Conservation (phyloP, 495 filamentous ascomycete species). For the Hypoxylon fuscum region DNA sequence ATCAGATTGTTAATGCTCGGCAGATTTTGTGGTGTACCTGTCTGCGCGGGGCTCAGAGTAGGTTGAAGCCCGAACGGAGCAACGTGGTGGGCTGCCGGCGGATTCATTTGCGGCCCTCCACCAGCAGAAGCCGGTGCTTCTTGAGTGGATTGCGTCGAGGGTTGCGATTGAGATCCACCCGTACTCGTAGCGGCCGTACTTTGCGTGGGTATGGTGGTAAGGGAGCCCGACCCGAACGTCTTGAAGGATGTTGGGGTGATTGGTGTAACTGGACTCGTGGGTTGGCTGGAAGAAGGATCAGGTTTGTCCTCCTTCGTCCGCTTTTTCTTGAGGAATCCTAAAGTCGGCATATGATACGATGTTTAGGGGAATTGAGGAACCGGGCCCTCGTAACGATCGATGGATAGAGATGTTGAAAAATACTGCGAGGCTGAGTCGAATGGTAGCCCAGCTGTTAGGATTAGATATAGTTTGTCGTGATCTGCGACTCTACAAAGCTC, state of each 20-base stretch:
- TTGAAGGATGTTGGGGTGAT: slow-evolving; percentile 53
- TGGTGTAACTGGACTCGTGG: slow-evolving; percentile 68
- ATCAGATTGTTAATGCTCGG: slow-evolving; percentile 77
- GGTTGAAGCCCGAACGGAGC: slow-evolving; percentile 43
- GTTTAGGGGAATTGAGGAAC: slow-evolving; percentile 31
- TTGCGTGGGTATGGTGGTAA: slow-evolving; percentile 45
- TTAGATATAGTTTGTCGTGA: slow-evolving; percentile 2
- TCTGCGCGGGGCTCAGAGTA: slow-evolving; percentile 36
- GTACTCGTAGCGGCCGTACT: slow-evolving; percentile 48
- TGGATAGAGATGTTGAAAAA: slow-evolving; percentile 20
- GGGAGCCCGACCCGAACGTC: slow-evolving; percentile 56
- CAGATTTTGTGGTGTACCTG: slow-evolving; percentile 62
- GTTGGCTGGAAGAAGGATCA: slow-evolving; percentile 65
- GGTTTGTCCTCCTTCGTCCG: slow-evolving; percentile 81
- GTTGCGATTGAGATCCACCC: slow-evolving; percentile 36
- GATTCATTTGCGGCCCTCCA: slow-evolving; percentile 46
- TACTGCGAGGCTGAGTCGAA: slow-evolving; percentile 8
- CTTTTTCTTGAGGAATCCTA: slow-evolving; percentile 96
- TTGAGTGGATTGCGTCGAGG: slow-evolving; percentile 24
- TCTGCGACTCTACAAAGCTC: slow-evolving; percentile 7
- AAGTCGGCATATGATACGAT: slow-evolving; percentile 69
- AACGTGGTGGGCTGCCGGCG: slow-evolving; percentile 37
- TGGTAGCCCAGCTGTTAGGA: slow-evolving; percentile 6
- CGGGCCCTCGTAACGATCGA: slow-evolving; percentile 27
- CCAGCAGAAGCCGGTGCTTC: slow-evolving; percentile 41